phyloP scores from a whole-genome alignment of 345 rosid genomes.

The Erodium maritimum region DNA sequence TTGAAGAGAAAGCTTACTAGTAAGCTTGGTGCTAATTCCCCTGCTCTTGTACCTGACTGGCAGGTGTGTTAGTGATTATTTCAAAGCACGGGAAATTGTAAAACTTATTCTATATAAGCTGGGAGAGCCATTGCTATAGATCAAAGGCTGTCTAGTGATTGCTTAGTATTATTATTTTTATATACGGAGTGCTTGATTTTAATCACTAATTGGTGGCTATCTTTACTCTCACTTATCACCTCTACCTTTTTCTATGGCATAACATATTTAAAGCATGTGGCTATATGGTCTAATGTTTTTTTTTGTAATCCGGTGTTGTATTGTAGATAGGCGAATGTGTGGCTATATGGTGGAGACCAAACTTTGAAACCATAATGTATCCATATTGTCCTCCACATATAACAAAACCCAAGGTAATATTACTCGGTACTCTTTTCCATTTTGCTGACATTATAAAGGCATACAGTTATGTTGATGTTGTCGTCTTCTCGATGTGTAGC shows the following conservation, averaged over 20 bases:
- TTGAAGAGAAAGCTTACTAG: slow-evolving; percentile 87
- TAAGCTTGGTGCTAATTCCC: slow-evolving; percentile 87
- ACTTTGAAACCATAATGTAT: slow-evolving; percentile 92
- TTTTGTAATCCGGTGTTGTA: neutral
- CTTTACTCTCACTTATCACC: slow-evolving; percentile 4
- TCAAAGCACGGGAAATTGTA: too few relatives aligned
- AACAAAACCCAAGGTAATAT: slow-evolving; percentile 77
- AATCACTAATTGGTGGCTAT: neutral
- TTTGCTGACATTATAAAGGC: neutral
- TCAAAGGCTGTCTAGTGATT: too few relatives aligned
- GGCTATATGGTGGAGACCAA: slow-evolving; percentile 99
- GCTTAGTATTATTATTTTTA: too few relatives aligned
- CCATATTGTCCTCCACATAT: slow-evolving; percentile 98
- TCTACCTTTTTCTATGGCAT: neutral
- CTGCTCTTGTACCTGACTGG: slow-evolving; percentile 78
- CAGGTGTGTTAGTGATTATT: slow-evolving; percentile 37
- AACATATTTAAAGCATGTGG: neutral
- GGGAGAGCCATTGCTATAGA: slow-evolving; percentile 2
- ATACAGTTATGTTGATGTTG: neutral
- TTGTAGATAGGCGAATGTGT: slow-evolving; percentile 90
- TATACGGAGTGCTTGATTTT: too few relatives aligned
- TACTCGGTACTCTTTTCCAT: neutral
- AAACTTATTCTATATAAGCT: neutral
- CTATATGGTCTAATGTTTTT: neutral
- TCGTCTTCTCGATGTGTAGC: slow-evolving; percentile 1